A percentile compares a stretch with the other conserved stretches of the same genome.
phyloP scores from a whole-genome alignment of 139 green algal genomes.

The Gonium pectorale region DNA sequence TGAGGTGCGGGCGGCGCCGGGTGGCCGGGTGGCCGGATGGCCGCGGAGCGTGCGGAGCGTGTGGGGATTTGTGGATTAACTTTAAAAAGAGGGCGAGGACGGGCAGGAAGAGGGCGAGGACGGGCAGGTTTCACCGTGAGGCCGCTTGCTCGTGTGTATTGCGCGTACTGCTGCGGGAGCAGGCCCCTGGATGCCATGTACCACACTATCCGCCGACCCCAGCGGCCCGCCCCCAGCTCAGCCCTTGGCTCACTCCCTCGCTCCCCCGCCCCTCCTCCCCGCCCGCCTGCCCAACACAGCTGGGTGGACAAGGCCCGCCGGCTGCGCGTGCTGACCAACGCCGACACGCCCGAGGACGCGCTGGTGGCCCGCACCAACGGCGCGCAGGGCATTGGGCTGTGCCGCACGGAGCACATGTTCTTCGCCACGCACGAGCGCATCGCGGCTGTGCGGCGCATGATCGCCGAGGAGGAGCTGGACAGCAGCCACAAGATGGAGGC shows the following conservation, averaged over 20 bases:
- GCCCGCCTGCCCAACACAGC: neutral
- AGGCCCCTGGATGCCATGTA: no score
- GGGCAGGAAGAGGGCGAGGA: no score
- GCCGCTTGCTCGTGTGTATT: no score
- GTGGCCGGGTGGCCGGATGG: no score
- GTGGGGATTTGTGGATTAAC: no score
- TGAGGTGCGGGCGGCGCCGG: slow-evolving; percentile 58
- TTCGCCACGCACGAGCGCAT: slow-evolving; percentile 86
- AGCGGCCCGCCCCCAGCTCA: no score
- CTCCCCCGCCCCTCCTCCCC: neutral
- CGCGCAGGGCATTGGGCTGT: slow-evolving; percentile 89
- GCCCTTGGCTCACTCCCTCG: neutral
- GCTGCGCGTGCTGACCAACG: slow-evolving; percentile 86
- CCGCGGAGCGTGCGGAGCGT: no score
- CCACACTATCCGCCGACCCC: no score
- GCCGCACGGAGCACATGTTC: slow-evolving; percentile 96
- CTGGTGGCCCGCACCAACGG: slow-evolving; percentile 78
- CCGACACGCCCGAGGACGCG: slow-evolving; percentile 84
- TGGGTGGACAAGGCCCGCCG: slow-evolving; percentile 83
- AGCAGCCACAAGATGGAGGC: slow-evolving; percentile 61
- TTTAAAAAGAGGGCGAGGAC: no score
- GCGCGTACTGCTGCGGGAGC: no score
- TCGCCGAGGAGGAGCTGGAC: slow-evolving; percentile 78
- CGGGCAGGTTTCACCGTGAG: no score
- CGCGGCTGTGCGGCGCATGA: slow-evolving; percentile 85